A percentile compares a stretch with the other conserved stretches of the same genome.
phyloP scores from a whole-genome alignment of 1,284 basidiomycete species.

The Xanthoconium separans region DNA sequence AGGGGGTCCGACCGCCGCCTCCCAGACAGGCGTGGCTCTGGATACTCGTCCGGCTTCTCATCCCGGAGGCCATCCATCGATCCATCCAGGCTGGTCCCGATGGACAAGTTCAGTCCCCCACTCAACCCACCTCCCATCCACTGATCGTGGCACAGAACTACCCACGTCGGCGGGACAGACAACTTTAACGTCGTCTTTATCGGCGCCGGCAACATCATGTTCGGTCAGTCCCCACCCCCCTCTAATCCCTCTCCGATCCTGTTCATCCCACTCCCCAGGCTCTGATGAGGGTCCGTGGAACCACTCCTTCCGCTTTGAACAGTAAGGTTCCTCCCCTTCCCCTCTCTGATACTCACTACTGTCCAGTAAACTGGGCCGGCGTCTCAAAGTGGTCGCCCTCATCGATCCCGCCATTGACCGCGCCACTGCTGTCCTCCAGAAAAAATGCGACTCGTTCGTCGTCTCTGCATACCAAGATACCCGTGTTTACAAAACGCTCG shows the following conservation, averaged over 20 bases:
- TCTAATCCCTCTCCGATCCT: slow-evolving; percentile 1
- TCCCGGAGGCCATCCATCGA: slow-evolving; percentile 73
- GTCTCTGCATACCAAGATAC: slow-evolving; percentile 92
- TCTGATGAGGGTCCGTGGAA: slow-evolving; percentile 90
- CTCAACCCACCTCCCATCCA: not conserved
- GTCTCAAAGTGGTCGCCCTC: slow-evolving; percentile 93
- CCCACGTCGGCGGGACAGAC: slow-evolving; percentile 55
- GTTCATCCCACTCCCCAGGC: slow-evolving; percentile 42
- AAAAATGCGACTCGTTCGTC: slow-evolving; percentile 95
- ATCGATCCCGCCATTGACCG: slow-evolving; percentile 90
- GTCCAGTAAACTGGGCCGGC: slow-evolving; percentile 88
- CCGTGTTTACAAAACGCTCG: slow-evolving; percentile 83
- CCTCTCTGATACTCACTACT: slow-evolving; percentile 11
- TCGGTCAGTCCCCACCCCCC: slow-evolving; percentile 56
- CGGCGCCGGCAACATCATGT: slow-evolving; percentile 95
- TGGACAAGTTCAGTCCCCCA: slow-evolving; percentile 62
- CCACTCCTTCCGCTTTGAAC: slow-evolving; percentile 93
- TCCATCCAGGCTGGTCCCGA: slow-evolving; percentile 68
- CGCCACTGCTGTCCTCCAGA: slow-evolving; percentile 77
- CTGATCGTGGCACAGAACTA: slow-evolving; percentile 41
- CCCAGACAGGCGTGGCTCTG: slow-evolving; percentile 43
- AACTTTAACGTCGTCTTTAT: slow-evolving; percentile 91
- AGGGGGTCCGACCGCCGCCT: slow-evolving; percentile 35
- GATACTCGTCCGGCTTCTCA: slow-evolving; percentile 42
- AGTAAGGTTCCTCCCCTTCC: slow-evolving; percentile 46